Base-by-base conservation (phyloP, 202 grass and related monocot genomes). In the Alloteropsis angusta region DNA sequence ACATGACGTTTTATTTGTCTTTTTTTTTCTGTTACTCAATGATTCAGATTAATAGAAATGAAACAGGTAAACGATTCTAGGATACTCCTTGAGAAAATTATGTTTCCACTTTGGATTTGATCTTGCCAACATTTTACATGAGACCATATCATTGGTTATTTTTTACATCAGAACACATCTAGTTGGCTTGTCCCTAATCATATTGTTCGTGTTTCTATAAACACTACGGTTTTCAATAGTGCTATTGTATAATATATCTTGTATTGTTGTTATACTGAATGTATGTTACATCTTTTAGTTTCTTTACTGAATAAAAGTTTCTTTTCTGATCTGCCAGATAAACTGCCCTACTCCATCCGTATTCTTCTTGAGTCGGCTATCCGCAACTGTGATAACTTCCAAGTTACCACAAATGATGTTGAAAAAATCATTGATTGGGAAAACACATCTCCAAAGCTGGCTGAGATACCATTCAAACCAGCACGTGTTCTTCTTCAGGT, bases 391-490 rank as follows among this genome's bases (percentile, higher is more conserved):
- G 90, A 97, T 77, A 86, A 93, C 58, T 97, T 97, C 49, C 93
- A 97, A 74, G 93, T 97, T 71, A 93, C 70, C 18, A 85, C 87
- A 26, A 89, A 70, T 78, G 92, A 98, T 85, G 95, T 98, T 4
- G 91, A 98, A 53, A 98, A 98, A 76, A 98, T 98, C 47, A 89
- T 98, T 85, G 95, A 98, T 72, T 98, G 95, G 95, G 92, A 98
- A 82, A 98, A 94, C 67, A 90, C 89, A 71, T 87, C 95, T 72
- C 91, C 89, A 21, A 98, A 98, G 85, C 52, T 90, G 53, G 95
- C 93, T 48, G 95, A 98, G 75, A 98, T 98, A 63, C 89, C 95
- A 52, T 98, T 98, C 78, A 98, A 98, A 39, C 95, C 95, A 85
- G 95, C 91, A 60, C 89, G 95, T 79, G 95, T 98, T 80, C 95